Evolutionary conservation across 495 filamentous ascomycete species (phyloP).

Genomic region (Aspergillus panamensis): DNA sequence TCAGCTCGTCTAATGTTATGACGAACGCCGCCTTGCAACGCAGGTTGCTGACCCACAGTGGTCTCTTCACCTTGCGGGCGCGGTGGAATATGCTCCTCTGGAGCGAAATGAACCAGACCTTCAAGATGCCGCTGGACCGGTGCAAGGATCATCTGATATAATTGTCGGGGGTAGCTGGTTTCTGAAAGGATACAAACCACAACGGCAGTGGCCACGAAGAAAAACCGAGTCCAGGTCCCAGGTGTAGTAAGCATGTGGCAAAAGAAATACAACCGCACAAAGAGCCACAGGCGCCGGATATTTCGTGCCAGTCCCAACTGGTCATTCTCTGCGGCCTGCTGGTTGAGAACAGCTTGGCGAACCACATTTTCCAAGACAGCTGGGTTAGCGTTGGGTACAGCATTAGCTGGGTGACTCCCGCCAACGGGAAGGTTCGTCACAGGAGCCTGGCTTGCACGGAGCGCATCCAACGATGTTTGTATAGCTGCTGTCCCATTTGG

Average conservation of each 20-base stretch:
- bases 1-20: constrained; percentile 62
- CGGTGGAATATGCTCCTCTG: constrained; percentile 23
- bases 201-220: constrained; percentile 59
- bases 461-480: constrained; percentile 32
- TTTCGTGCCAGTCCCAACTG: constrained; percentile 47
- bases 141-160: constrained; percentile 54
- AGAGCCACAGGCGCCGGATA: constrained; percentile 66
- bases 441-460: constrained; percentile 11
- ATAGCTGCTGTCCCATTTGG: constrained; percentile 43
- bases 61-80: constrained; percentile 10
- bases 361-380: constrained; percentile 35
- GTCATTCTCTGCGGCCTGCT: constrained; percentile 38
- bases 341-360: constrained; percentile 41
- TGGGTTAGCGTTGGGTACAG: constrained; percentile 27
- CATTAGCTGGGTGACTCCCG: constrained; percentile 18
- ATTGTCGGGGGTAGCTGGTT: constrained; percentile 56
- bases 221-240: constrained; percentile 65
- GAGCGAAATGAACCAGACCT: constrained; percentile 58
- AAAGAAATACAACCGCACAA: constrained; percentile 72
- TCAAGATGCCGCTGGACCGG: constrained; percentile 71
- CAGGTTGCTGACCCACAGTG: constrained; percentile 18
- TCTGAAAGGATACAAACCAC: constrained; percentile 61
- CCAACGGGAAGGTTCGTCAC: neutral
- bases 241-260: constrained; percentile 75
- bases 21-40: constrained; percentile 18